phyloP scores from a whole-genome alignment of 495 filamentous ascomycete species.

The Sabuloglossum arenarium region DNA sequence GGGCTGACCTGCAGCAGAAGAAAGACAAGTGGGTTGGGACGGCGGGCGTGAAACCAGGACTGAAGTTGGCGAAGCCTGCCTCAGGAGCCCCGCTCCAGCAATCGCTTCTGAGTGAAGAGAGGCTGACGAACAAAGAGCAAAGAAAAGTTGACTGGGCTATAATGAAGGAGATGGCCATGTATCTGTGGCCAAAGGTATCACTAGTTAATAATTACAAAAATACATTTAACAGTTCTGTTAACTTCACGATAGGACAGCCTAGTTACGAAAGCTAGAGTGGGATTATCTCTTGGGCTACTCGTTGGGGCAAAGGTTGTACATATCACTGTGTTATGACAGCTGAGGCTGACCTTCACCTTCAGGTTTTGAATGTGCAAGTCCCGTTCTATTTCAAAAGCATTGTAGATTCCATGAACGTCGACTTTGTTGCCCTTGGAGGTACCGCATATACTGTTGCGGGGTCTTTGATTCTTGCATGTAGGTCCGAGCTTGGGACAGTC shows the following conservation, averaged over 20 bases:
- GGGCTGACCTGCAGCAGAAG: slow-evolving; percentile 3
- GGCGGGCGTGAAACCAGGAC: slow-evolving; percentile 9
- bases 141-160: slow-evolving; percentile 96
- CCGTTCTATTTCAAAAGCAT: slow-evolving; percentile 98
- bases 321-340: not conserved
- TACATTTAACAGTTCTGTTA: not conserved
- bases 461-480: slow-evolving; percentile 74
- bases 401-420: slow-evolving; percentile 91
- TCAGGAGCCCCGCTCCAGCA: slow-evolving; percentile 20
- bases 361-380: slow-evolving; percentile 88
- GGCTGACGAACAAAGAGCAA: slow-evolving; percentile 54
- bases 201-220: not conserved
- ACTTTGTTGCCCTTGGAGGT: slow-evolving; percentile 60
- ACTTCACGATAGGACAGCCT: slow-evolving; percentile 37
- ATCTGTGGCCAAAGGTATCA: slow-evolving; percentile 81
- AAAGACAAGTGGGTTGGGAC: slow-evolving; percentile 3
- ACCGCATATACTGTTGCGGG: slow-evolving; percentile 80
- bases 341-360: not conserved
- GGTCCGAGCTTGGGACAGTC: slow-evolving; percentile 9
- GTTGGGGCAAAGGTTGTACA: slow-evolving; percentile 58
- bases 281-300: slow-evolving; percentile 56
- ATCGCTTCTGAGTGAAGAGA: slow-evolving; percentile 32
- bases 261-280: slow-evolving; percentile 66
- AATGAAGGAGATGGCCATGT: slow-evolving; percentile 89
- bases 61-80: slow-evolving; percentile 14